Evolutionary conservation across 2,329 filamentous ascomycete genomes (phyloP).

Genomic region (Botryotinia globosa): DNA sequence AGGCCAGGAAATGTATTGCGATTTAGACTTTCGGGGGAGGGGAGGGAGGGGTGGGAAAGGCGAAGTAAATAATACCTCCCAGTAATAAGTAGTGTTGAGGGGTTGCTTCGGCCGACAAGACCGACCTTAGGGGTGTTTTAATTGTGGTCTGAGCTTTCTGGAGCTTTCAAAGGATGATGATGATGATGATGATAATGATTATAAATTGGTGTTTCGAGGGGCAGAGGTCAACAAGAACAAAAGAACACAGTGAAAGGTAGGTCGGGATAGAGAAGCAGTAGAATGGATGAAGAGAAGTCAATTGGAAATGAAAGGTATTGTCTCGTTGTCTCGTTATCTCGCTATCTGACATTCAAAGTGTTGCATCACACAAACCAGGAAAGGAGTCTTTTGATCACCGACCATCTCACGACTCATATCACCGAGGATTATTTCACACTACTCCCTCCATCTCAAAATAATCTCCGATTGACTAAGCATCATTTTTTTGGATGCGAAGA

Average conservation of each 20-base stretch:
- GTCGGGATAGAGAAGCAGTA: neutral
- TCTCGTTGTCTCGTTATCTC: neutral
- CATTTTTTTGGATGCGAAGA: neutral
- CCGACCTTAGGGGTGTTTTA: neutral
- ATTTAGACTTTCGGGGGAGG: neutral
- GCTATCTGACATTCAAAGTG: neutral
- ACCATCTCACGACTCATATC: neutral
- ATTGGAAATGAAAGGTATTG: neutral
- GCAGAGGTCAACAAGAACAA: neutral
- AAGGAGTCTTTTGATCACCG: neutral
- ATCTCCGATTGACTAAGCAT: neutral
- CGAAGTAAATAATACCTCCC: neutral
- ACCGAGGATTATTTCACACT: neutral
- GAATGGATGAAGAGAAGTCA: neutral
- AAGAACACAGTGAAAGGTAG: neutral
- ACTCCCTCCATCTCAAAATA: neutral
- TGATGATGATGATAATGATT: neutral
- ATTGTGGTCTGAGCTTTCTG: neutral
- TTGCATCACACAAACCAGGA: conserved; percentile 1
- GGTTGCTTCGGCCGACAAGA: neutral
- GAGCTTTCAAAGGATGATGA: neutral
- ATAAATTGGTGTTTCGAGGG: neutral
- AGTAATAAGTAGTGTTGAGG: neutral
- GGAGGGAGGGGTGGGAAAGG: neutral
- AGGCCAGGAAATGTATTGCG: neutral